These are phyloP conservation scores for Sporothrix sp. DNA, from an alignment of 2,329 filamentous ascomycete species.

Conservation along the genomic window DNA sequence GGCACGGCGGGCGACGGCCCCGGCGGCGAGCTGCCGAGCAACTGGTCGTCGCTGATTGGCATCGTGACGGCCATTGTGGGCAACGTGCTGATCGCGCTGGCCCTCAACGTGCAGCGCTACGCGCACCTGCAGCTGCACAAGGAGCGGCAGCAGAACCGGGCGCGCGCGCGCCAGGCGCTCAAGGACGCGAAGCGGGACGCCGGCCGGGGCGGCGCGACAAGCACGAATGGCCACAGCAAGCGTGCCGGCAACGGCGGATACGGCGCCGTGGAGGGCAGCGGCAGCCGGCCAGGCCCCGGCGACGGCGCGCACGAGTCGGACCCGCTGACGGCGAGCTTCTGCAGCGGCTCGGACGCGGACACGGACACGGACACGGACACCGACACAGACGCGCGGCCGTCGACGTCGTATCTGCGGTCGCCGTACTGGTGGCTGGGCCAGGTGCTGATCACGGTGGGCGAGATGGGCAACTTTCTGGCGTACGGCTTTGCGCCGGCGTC, in stretches of 20 bases:
- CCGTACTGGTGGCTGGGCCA: slow-evolving; percentile 97
- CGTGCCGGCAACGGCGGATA: slow-evolving; percentile 3
- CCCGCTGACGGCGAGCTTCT: slow-evolving; percentile 42
- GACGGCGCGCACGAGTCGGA: slow-evolving; percentile 36
- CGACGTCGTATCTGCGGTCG: slow-evolving; percentile 67
- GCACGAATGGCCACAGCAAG: neutral
- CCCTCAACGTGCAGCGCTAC: slow-evolving; percentile 92
- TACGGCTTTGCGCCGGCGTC: slow-evolving; percentile 97
- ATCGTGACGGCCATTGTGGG: slow-evolving; percentile 88
- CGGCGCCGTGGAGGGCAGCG: slow-evolving; percentile 1
- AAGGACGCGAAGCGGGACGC: slow-evolving; percentile 29
- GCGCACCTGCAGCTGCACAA: slow-evolving; percentile 78
- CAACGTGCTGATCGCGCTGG: slow-evolving; percentile 89
- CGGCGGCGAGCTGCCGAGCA: slow-evolving; percentile 40
- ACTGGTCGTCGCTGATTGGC: slow-evolving; percentile 91
- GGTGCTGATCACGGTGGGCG: slow-evolving; percentile 82
- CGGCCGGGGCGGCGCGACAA: slow-evolving; percentile 19
- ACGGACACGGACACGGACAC: slow-evolving; percentile 25
- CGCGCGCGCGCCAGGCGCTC: slow-evolving; percentile 44
- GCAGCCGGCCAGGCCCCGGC: slow-evolving; percentile 21
- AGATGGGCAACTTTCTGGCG: slow-evolving; percentile 91
- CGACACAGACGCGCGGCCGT: slow-evolving; percentile 23
- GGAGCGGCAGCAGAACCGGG: slow-evolving; percentile 51
- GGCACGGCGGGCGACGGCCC: slow-evolving; percentile 24
- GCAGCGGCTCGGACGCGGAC: slow-evolving; percentile 28